Evolutionary conservation across 352 stramenopile genomes (phyloP), one percentile per base, ranked within the genome.

Genomic region (Pythium phragmitis): DNA sequence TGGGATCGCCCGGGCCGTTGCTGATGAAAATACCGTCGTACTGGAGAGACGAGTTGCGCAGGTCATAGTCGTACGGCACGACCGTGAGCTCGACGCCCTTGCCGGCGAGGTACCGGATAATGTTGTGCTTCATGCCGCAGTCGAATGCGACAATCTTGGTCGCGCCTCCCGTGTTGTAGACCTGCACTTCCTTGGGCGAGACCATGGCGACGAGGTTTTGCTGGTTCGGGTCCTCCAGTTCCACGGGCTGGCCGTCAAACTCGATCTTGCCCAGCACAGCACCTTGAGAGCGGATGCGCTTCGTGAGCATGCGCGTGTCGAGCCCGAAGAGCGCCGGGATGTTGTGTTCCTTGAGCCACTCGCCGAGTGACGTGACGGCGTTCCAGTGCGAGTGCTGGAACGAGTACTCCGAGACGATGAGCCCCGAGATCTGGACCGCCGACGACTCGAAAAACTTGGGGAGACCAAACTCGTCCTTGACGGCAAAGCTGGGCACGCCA

Each of bases 61-160:
- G 16, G 39, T 96, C 82, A 69, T 96, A 95, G 77, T 97, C 79
- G 69, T 88, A 98, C 3, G 96, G 94, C 60, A 99, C 96, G 50
- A 98, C 88, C 37, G 79, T 96, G 48, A 99, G 78, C 76, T 98
- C 79, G 11, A 97, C 91, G 60, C 88, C 89, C 65, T 95, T 87
- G 41, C 72, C 69, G 11, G 62, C 76, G 19, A 98, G 77, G 68
- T 98, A 97, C 13, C 95, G 91, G 66, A 99, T 96, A 69, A 99
- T 99, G 76, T 99, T 99, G 82, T 94, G 91, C 79, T 99, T 99
- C 82, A 99, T 99, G 39, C 96, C 96, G 69, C 96, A 99, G 80
- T 99, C 92, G 68, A 98, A 96, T 12, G 92, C 96, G 61, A 99
- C 65, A 63, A 99, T 98, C 67, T 80, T 82, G 33, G 77, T 70